Evolutionary conservation across 768 basidiomycete species (phyloP).

Genomic region (Amanita pallidorosea): DNA sequence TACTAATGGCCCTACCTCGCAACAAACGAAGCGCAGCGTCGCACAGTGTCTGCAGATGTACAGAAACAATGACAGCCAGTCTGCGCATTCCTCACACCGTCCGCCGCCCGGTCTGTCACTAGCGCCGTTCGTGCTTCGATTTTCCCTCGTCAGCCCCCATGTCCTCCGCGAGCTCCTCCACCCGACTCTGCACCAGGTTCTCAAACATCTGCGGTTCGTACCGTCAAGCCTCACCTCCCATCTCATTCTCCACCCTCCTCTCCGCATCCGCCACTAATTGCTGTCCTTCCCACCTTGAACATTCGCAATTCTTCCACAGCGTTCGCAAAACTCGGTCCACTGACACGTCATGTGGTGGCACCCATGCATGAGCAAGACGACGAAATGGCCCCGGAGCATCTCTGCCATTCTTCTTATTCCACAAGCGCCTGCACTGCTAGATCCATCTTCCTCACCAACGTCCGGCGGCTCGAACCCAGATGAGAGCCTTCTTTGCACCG

Average conservation of each 20-base stretch:
- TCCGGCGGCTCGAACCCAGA: conserved; percentile 18
- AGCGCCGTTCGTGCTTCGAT: neutral
- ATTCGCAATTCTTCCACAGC: too few relatives aligned
- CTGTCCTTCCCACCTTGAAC: too few relatives aligned
- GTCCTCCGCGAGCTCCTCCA: neutral
- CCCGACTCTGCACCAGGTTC: neutral
- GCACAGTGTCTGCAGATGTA: too few relatives aligned
- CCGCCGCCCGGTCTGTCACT: neutral
- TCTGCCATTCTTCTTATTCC: too few relatives aligned
- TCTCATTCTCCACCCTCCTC: conserved; percentile 3
- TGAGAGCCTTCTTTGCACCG: conserved; percentile 36
- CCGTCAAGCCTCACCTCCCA: too few relatives aligned
- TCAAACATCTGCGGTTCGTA: neutral
- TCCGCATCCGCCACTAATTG: neutral
- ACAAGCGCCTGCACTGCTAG: conserved; percentile 30
- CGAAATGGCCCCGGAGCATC: conserved; percentile 41
- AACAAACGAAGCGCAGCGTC: conserved; percentile 1
- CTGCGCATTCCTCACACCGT: neutral
- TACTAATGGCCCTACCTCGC: too few relatives aligned
- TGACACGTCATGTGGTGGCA: conserved; percentile 61
- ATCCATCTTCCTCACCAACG: conserved; percentile 17
- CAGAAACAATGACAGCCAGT: neutral
- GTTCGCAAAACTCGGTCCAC: conserved; percentile 47
- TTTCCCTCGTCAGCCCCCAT: neutral
- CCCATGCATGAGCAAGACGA: conserved; percentile 45